Evolutionary conservation across 2,329 filamentous ascomycete species (phyloP).

Genomic region (Aspergillus proliferans): DNA sequence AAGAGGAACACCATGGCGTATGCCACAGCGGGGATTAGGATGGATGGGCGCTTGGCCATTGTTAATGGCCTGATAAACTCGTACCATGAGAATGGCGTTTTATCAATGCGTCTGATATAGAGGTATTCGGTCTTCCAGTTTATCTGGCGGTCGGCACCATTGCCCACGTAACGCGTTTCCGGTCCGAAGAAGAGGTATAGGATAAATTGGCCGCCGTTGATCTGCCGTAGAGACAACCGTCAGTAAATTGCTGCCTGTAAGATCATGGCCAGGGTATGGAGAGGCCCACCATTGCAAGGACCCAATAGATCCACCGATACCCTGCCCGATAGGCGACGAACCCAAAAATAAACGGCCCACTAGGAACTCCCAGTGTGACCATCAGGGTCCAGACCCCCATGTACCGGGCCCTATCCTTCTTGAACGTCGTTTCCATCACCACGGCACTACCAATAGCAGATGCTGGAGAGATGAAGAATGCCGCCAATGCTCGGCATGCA

Average conservation of each 20-base stretch:
- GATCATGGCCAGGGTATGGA: not conserved
- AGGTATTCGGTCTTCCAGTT: conserved; percentile 43
- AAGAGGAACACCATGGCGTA: conserved; percentile 57
- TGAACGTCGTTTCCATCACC: conserved; percentile 54
- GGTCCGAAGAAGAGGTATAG: conserved; percentile 51
- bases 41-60: conserved; percentile 42
- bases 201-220: conserved; percentile 52
- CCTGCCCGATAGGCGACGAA: conserved; percentile 48
- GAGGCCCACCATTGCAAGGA: conserved; percentile 46
- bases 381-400: conserved; percentile 55
- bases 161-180: conserved; percentile 49
- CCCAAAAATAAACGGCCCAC: conserved; percentile 33
- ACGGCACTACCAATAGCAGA: conserved; percentile 52
- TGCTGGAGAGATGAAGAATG: conserved; percentile 53
- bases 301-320: conserved; percentile 56
- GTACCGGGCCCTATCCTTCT: conserved; percentile 47
- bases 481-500: conserved; percentile 46
- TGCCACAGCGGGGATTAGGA: conserved; percentile 48
- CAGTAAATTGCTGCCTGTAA: conserved; percentile 5
- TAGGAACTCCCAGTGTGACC: conserved; percentile 45
- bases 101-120: conserved; percentile 47
- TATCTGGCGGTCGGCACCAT: conserved; percentile 20
- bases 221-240: conserved; percentile 26
- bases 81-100: conserved; percentile 40
- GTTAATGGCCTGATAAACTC: conserved; percentile 51